Conservation (phyloP, 202 grass and related monocot species). For the Schoenoplectus triqueter region DNA sequence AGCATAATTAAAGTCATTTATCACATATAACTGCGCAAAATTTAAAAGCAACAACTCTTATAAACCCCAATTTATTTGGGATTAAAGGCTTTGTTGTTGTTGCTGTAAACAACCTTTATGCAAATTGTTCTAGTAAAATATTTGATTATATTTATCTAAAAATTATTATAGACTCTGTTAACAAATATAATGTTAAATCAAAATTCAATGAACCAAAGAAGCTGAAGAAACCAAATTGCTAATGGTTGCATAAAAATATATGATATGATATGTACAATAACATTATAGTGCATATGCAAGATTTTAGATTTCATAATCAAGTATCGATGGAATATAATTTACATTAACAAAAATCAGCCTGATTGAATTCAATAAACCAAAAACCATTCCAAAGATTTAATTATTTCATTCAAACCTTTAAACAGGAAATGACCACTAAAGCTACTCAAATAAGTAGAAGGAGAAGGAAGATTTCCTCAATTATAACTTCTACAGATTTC, state of each 20-base stretch:
- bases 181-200: not conserved
- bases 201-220: not conserved
- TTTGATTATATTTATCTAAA: not conserved
- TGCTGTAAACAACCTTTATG: not conserved
- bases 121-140: not conserved
- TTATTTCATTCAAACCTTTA: not conserved
- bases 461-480: not conserved
- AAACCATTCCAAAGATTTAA: constrained; percentile 4
- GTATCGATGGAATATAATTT: constrained; percentile 12
- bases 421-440: not conserved
- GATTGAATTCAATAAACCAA: not conserved
- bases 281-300: constrained; percentile 5
- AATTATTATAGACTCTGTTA: not conserved
- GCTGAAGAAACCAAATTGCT: not conserved
- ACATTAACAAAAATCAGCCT: not conserved
- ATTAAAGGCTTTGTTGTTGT: too few species aligned
- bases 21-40: constrained; percentile 2
- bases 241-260: not conserved
- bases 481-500: not conserved
- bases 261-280: not conserved
- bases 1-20: not conserved
- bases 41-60: not conserved
- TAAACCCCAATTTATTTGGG: too few species aligned
- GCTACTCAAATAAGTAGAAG: constrained; percentile 17
- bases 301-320: constrained; percentile 21